Percentiles rank a stretch among this genome's conserved stretches.
phyloP scores from a whole-genome alignment of 768 basidiomycete species.

The Suillus bovinus region DNA sequence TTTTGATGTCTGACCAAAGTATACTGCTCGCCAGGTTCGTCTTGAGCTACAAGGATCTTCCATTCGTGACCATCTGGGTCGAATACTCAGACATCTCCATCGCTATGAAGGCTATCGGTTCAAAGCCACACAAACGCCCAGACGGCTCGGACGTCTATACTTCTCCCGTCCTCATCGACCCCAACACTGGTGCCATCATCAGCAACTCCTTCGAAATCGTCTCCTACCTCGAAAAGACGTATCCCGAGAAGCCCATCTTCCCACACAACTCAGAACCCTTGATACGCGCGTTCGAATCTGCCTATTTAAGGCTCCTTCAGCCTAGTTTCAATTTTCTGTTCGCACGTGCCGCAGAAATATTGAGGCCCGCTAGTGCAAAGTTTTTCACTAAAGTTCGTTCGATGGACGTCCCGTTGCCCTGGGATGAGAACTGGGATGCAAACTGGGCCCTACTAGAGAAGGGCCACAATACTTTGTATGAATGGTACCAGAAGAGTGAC shows the following conservation, averaged over 20 bases:
- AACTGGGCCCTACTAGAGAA: slow-evolving; percentile 28
- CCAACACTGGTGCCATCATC: slow-evolving; percentile 27
- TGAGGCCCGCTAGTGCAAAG: slow-evolving; percentile 36
- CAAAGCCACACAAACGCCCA: slow-evolving; percentile 15
- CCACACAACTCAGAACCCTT: slow-evolving; percentile 23
- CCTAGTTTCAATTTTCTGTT: slow-evolving; percentile 16
- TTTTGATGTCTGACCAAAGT: background rate
- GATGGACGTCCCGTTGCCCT: slow-evolving; percentile 28
- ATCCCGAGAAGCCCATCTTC: slow-evolving; percentile 33
- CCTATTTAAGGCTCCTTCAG: background rate
- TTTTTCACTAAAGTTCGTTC: slow-evolving; percentile 41
- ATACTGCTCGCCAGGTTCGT: slow-evolving; percentile 24
- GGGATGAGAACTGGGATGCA: slow-evolving; percentile 37
- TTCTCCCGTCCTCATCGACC: slow-evolving; percentile 36
- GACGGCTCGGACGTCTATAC: slow-evolving; percentile 30
- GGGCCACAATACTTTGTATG: slow-evolving; percentile 12
- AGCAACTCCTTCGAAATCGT: slow-evolving; percentile 35
- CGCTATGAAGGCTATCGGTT: slow-evolving; percentile 28
- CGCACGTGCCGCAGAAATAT: slow-evolving; percentile 24
- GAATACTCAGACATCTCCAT: slow-evolving; percentile 35
- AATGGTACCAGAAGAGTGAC: slow-evolving; percentile 22
- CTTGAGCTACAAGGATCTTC: slow-evolving; percentile 34
- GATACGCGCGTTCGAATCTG: slow-evolving; percentile 23
- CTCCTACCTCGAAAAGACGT: slow-evolving; percentile 36
- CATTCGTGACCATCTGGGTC: slow-evolving; percentile 35